A percentile compares a stretch with the other conserved stretches of the same genome.
These are phyloP conservation scores for Peltaster fructicola DNA, from an alignment of 2,329 filamentous ascomycete genomes.

Conservation along the genomic window DNA sequence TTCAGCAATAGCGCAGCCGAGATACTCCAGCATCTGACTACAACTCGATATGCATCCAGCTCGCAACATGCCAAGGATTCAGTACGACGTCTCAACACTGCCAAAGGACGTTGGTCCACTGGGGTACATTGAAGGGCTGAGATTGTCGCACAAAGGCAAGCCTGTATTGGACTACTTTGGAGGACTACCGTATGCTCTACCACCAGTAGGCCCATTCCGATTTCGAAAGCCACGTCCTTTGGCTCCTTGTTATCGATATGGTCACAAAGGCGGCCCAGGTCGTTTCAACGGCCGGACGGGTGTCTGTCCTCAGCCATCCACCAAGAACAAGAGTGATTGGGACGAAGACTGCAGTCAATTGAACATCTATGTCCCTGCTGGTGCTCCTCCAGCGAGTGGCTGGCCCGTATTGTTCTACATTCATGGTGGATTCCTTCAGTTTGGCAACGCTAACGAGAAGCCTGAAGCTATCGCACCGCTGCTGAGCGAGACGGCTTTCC, in stretches of 20 bases:
- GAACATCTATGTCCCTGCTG: constrained; percentile 38
- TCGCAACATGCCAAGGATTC: too few species aligned
- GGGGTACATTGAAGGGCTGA: constrained; percentile 33
- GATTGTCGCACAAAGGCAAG: constrained; percentile 19
- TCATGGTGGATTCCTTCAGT: constrained; percentile 40
- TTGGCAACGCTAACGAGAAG: constrained; percentile 30
- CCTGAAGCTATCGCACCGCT: constrained; percentile 27
- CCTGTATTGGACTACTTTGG: constrained; percentile 35
- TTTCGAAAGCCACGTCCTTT: constrained; percentile 33
- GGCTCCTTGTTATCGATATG: constrained; percentile 33
- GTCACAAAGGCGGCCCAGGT: constrained; percentile 30
- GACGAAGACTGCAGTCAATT: constrained; percentile 39
- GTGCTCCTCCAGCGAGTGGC: constrained; percentile 24
- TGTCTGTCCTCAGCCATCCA: constrained; percentile 34
- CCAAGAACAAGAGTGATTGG: constrained; percentile 15
- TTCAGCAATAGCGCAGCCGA: too few species aligned
- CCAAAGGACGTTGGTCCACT: constrained; percentile 23
- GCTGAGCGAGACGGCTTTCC: constrained; percentile 31
- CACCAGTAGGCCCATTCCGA: constrained; percentile 29
- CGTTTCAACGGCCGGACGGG: constrained; percentile 24
- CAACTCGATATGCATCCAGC: too few species aligned
- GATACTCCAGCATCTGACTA: too few species aligned
- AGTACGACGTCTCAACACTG: constrained; percentile 13
- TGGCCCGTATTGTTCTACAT: constrained; percentile 44
- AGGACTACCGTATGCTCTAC: constrained; percentile 37